Base-by-base conservation (phyloP, 345 rosid genomes). In the Eucalyptus brandiana region DNA sequence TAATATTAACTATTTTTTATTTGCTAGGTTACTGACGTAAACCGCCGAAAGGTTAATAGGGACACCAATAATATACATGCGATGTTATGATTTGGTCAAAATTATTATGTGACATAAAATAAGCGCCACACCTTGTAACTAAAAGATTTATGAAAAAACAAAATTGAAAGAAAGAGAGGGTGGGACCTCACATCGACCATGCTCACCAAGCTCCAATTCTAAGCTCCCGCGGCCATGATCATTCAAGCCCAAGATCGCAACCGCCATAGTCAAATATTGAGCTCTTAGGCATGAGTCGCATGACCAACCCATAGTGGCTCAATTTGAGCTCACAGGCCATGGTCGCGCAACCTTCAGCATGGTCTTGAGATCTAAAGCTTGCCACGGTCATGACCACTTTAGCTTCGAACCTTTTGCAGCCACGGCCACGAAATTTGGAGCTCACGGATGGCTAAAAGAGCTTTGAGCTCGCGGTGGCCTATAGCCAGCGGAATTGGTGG, bases 51-150 rank as follows among this genome's bases (percentile, higher is more conserved):
- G 5, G 1, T 6, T 72, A 12, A 40, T 1, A 6, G 13, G 3
- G 8, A 40, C 2, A 7, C 3, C 2, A 1, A 2, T 2, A 21
- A 76, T 6, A 10, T 4, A 40, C 1, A 8, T n/a, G 2, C 6
- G 2, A 0, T 21, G 26, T 6, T 17, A 69, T 34, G 44, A 69
- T 34, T 69, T 19, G 6, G 0, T 19, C 4, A 9, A 34, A 34
- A 69, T 18, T 21, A 76, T 76, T 21, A 37, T 0, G 14, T 40
- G 5, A 76, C 9, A 6, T 26, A 21, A 21, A 18, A 76, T 37
- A 21, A 23, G 16, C 2, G 1, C 9, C 30, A 11, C 5, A 11
- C 4, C 83, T 18, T 0, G 3, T 24, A 18, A 18, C 42, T 18
- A 34, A 69, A 3, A 34, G 6, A 4, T 18, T 5, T 18, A 34